Evolutionary conservation across 371 early-diverging fungal species (phyloP), one percentile per base, ranked within the genome.

Genomic region (Syncephalastrum monosporum): DNA sequence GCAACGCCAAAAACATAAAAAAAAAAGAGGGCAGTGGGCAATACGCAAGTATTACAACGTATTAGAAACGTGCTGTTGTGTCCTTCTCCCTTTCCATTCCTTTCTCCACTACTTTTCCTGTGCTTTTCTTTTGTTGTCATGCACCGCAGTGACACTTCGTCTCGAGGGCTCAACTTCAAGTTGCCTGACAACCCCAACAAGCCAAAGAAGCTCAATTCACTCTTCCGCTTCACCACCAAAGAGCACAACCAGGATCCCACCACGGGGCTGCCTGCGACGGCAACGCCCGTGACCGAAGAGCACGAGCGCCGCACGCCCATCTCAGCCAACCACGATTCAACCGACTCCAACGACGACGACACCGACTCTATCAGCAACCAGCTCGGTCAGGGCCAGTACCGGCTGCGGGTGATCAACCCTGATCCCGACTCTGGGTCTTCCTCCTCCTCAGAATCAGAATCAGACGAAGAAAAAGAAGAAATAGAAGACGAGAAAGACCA

Each of bases 341-440:
- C 6, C 38, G 38, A 33, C 38, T 33, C 38, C 3, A 33, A 33
- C 38, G 60, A 60, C 21, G 47, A 46, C 45, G 48, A 62, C 48
- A 51, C 56, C 1, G 62, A 56, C 27, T 52, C 47, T 44, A 53
- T 47, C 8, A 56, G 47, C 8, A 51, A 51, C 5, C 47, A 46
- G 15, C 52, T 57, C 19, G 60, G 60, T 0, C 33, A 38, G n/a
- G 62, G 62, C 1, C 42, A 42, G 19, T 57, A 50, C 16, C 54
- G 54, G 5, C 51, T 65, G 10, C 47, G 65, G 24, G 65, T 65
- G n/a, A 65, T 65, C 55, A 65, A 65, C 50, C 65, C 65, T 21
- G 65, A 65, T 57, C 65, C 65, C 24, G 56, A 29, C n/a, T 33
- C 38, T 19, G 21, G 1, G 0, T 21, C 21, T 21, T 21, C 21